Percentiles rank a stretch among this genome's conserved stretches.
Conservation (phyloP, 1,284 basidiomycete genomes). For the Fomitopsis betulina region DNA sequence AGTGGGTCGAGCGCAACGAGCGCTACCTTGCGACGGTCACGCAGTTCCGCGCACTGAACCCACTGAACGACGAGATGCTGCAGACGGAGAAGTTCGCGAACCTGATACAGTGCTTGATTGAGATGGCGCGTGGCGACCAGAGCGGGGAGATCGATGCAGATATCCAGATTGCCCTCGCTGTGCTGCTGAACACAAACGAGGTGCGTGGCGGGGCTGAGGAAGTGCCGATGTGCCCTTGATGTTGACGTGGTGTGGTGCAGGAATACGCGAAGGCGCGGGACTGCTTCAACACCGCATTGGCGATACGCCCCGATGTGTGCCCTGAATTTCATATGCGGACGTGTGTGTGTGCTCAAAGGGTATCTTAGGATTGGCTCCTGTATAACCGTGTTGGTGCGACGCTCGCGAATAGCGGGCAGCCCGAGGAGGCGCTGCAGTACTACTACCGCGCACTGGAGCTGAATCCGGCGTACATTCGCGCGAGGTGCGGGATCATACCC, state of each 20-base stretch:
- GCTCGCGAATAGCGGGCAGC: slow-evolving; percentile 86
- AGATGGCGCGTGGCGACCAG: slow-evolving; percentile 55
- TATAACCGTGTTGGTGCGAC: slow-evolving; percentile 97
- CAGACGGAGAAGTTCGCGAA: slow-evolving; percentile 41
- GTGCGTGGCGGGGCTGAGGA: slow-evolving; percentile 32
- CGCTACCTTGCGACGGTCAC: slow-evolving; percentile 49
- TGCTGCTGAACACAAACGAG: slow-evolving; percentile 90
- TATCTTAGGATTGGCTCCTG: slow-evolving; percentile 81
- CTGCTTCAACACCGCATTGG: slow-evolving; percentile 89
- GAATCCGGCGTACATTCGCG: slow-evolving; percentile 92
- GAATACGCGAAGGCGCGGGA: slow-evolving; percentile 92
- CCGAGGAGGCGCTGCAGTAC: slow-evolving; percentile 83
- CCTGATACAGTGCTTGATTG: slow-evolving; percentile 61
- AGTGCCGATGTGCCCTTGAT: background rate
- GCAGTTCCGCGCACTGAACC: slow-evolving; percentile 33
- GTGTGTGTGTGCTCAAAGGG: background rate
- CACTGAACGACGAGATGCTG: slow-evolving; percentile 27
- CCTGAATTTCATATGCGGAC: no score
- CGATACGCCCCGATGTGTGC: slow-evolving; percentile 78
- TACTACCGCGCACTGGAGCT: slow-evolving; percentile 89
- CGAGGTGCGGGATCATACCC: slow-evolving; percentile 45
- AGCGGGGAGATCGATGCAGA: slow-evolving; percentile 81
- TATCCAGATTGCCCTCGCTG: slow-evolving; percentile 92
- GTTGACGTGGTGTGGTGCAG: slow-evolving; percentile 31
- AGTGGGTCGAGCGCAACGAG: slow-evolving; percentile 72